A percentile compares a stretch with the other conserved stretches of the same genome.
phyloP scores from a whole-genome alignment of 345 rosid genomes.

The Populus tremula region DNA sequence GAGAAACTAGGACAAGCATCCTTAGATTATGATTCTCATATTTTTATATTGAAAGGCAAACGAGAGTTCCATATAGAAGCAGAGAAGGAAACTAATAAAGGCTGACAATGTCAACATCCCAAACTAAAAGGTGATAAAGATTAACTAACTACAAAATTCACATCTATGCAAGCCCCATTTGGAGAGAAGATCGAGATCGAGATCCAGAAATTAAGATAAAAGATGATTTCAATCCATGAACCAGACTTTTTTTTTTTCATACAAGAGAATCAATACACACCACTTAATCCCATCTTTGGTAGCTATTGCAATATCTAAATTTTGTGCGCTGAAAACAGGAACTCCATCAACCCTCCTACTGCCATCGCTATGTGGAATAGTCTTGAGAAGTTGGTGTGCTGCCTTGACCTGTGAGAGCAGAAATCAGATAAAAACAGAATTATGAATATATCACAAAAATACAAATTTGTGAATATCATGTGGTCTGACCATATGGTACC shows the following conservation, averaged over 20 bases:
- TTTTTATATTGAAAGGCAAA: background rate
- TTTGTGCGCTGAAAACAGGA: conserved; percentile 90
- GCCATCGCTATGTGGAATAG: conserved; percentile 49
- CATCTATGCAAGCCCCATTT: background rate
- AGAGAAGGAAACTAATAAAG: background rate
- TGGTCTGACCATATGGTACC: conserved; percentile 34
- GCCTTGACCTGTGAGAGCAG: conserved; percentile 65
- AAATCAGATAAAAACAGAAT: background rate
- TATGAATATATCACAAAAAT: background rate
- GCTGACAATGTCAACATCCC: background rate
- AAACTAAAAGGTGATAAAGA: background rate
- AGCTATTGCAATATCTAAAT: conserved; percentile 94
- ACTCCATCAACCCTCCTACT: conserved; percentile 72
- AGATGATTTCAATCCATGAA: background rate
- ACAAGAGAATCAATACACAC: conserved; percentile 31
- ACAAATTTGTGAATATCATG: conserved; percentile 5
- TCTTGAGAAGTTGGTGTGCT: conserved; percentile 79
- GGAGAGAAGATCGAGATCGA: background rate
- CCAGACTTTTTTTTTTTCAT: background rate
- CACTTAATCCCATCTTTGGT: conserved; percentile 87
- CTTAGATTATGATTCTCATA: background rate
- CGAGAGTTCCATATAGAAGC: background rate
- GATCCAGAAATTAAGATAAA: background rate
- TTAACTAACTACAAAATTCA: background rate
- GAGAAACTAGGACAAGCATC: background rate